Percentiles rank a stretch among this genome's conserved stretches.
phyloP scores from a whole-genome alignment of 75 land plant species.

The Cunninghamia lanceolata region DNA sequence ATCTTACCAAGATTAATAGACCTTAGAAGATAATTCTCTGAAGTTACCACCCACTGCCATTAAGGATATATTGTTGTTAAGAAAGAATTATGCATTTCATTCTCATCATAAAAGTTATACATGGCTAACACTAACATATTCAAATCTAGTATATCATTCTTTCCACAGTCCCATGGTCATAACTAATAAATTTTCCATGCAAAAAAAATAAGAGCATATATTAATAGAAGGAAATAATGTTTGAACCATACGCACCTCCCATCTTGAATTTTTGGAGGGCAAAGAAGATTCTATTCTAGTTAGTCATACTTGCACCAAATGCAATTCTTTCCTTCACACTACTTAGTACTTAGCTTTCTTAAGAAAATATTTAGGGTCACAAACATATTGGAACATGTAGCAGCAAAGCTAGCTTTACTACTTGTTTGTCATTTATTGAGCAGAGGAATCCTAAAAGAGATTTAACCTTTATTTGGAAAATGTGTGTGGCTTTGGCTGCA shows the following conservation, averaged over 20 bases:
- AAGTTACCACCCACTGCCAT: not conserved
- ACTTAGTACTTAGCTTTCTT: not conserved
- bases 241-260: not conserved
- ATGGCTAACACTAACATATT: not conserved
- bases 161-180: not conserved
- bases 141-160: not conserved
- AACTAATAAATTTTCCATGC: not conserved
- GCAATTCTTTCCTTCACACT: not conserved
- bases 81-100: not conserved
- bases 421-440: not conserved
- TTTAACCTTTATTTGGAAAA: not conserved
- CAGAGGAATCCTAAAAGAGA: not conserved
- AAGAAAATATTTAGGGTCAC: not conserved
- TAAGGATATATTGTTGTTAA: not conserved
- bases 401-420: not conserved
- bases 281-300: not conserved
- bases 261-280: not conserved
- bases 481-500: not conserved
- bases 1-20: not conserved
- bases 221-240: not conserved
- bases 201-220: not conserved
- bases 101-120: not conserved
- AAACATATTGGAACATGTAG: not conserved
- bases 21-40: not conserved
- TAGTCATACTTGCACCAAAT: not conserved